Percentiles rank a stretch among this genome's conserved stretches.
Evolutionary conservation across 805 yeast genomes (phyloP).

Genomic region (Saturnispora galanensis): DNA sequence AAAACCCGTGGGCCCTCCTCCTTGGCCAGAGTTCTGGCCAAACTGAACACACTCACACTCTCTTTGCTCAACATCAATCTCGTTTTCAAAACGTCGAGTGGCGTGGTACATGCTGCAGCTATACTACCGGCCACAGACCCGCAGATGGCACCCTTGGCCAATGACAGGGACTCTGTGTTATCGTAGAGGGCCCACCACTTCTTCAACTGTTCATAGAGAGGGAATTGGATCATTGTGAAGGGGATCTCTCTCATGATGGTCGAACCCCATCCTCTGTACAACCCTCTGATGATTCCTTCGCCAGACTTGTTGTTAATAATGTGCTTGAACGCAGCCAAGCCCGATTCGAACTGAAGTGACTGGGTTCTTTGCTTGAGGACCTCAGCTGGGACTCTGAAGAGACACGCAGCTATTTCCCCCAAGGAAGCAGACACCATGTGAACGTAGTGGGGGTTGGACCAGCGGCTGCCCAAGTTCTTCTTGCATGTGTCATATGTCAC

Average conservation of each 20-base stretch:
- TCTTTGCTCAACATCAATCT: conserved; percentile 69
- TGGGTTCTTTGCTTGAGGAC: conserved; percentile 94
- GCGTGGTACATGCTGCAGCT: conserved; percentile 76
- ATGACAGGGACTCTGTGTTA: conserved; percentile 36
- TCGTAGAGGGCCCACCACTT: conserved; percentile 39
- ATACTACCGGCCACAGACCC: conserved; percentile 77
- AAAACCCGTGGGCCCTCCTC: conserved; percentile 74
- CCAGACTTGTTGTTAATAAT: conserved; percentile 58
- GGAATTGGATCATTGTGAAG: conserved; percentile 92
- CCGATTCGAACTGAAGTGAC: conserved; percentile 46
- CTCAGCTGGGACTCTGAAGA: conserved; percentile 94
- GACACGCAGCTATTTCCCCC: conserved; percentile 91
- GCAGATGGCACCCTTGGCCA: conserved; percentile 73
- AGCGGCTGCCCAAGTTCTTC: conserved; percentile 17
- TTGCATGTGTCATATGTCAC: conserved; percentile 79
- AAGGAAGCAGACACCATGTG: conserved; percentile 85
- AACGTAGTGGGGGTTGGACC: conserved; percentile 30
- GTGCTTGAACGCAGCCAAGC: conserved; percentile 56
- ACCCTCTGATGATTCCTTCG: conserved; percentile 67
- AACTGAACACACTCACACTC: conserved; percentile 33
- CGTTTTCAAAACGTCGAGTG: conserved; percentile 70
- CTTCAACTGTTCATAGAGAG: conserved; percentile 81
- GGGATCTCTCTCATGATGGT: conserved; percentile 95
- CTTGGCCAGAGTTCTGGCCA: conserved; percentile 43
- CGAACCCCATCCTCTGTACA: conserved; percentile 88